Conservation (phyloP, 148 eudicot species). For the Rhododendron mucronatum region DNA sequence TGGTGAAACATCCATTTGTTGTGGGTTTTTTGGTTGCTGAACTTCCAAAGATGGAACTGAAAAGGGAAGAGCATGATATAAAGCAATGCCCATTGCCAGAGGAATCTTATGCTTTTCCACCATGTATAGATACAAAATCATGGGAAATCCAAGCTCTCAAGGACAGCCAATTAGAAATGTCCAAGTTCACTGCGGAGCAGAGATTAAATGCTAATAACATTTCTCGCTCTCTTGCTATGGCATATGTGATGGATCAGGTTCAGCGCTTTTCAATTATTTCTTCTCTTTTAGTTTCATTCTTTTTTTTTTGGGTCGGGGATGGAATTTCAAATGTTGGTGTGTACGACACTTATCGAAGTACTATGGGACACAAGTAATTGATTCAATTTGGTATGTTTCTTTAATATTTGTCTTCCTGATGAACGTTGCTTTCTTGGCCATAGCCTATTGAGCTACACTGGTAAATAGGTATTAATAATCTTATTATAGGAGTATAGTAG, state of each 20-base stretch:
- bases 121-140: slow-evolving; percentile 37
- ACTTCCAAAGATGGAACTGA: slow-evolving; percentile 53
- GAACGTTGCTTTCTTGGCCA: not conserved
- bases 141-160: slow-evolving; percentile 34
- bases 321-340: not conserved
- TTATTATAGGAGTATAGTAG: not conserved
- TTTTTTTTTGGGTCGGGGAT: not conserved
- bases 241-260: slow-evolving; percentile 99
- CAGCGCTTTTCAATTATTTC: not conserved
- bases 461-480: not conserved
- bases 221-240: slow-evolving; percentile 80
- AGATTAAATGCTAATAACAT: slow-evolving; percentile 74
- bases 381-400: slow-evolving; percentile 1
- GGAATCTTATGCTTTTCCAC: slow-evolving; percentile 48
- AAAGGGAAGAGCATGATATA: slow-evolving; percentile 34
- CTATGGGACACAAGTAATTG: not conserved
- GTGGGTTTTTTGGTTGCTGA: slow-evolving; percentile 99
- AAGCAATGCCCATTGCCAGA: slow-evolving; percentile 35
- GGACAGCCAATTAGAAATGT: slow-evolving; percentile 30
- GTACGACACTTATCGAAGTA: not conserved
- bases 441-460: not conserved
- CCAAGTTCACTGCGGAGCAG: slow-evolving; percentile 67
- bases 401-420: not conserved
- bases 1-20: slow-evolving; percentile 93
- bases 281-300: not conserved